Evolutionary conservation across 768 basidiomycete species (phyloP).

Genomic region (Boletellus ananas): DNA sequence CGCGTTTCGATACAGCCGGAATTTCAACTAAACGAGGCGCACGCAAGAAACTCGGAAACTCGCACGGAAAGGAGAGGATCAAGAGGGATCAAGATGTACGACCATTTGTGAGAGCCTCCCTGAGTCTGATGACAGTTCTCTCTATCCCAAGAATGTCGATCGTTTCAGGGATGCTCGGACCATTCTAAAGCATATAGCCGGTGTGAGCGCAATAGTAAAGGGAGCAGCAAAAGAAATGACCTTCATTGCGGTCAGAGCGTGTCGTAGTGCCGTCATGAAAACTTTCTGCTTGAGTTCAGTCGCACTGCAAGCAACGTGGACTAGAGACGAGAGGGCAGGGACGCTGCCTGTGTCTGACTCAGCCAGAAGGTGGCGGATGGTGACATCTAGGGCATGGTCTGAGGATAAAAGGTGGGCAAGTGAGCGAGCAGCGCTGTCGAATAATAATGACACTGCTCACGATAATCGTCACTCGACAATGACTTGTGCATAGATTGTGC

Average conservation of each 20-base stretch:
- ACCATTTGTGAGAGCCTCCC: slow-evolving; percentile 3
- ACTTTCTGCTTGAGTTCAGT: slow-evolving; percentile 41
- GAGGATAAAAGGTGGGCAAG: neutral
- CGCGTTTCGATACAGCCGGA: no score
- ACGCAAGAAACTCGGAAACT: no score
- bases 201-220: neutral
- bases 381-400: slow-evolving; percentile 10
- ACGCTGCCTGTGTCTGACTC: neutral
- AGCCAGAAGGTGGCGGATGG: slow-evolving; percentile 1
- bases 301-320: slow-evolving; percentile 44
- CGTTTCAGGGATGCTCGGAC: slow-evolving; percentile 41
- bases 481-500: slow-evolving; percentile 50
- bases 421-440: neutral
- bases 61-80: no score
- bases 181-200: slow-evolving; percentile 27
- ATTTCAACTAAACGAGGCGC: no score
- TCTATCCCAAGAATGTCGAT: slow-evolving; percentile 37
- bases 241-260: slow-evolving; percentile 81
- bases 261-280: slow-evolving; percentile 71
- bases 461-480: slow-evolving; percentile 39
- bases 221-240: slow-evolving; percentile 36
- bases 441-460: slow-evolving; percentile 32
- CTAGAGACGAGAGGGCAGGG: slow-evolving; percentile 31
- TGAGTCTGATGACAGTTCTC: slow-evolving; percentile 19
- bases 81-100: neutral